A percentile compares a stretch with the other conserved stretches of the same genome.
Evolutionary conservation across 805 yeast species (phyloP).

Genomic region (Cyberlindnera sargentensis): DNA sequence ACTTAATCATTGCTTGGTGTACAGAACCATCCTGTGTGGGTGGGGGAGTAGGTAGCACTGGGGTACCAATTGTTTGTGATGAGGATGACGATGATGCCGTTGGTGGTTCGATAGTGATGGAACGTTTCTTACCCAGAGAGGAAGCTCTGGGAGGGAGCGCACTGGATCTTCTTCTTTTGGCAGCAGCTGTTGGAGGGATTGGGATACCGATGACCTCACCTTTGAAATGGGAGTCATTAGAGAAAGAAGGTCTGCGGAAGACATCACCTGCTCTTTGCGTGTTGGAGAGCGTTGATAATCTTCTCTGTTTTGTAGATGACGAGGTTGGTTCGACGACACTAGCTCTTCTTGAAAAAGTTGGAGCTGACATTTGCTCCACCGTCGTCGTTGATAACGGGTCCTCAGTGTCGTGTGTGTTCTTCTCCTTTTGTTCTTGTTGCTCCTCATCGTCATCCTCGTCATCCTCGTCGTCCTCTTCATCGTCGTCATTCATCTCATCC

Average conservation of each 20-base stretch:
- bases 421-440: background rate
- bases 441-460: conserved; percentile 7
- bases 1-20: conserved; percentile 1
- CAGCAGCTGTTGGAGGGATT: conserved; percentile 2
- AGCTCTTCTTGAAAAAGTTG: conserved; percentile 10
- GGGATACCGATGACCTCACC: conserved; percentile 26
- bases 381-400: background rate
- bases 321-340: conserved; percentile 11
- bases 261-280: conserved; percentile 25
- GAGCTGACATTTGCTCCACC: background rate
- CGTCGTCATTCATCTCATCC: conserved; percentile 10
- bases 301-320: conserved; percentile 25
- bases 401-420: background rate
- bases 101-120: conserved; percentile 1
- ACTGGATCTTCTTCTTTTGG: conserved; percentile 9
- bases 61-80: background rate
- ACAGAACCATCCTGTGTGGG: conserved; percentile 6
- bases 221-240: conserved; percentile 3
- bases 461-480: conserved; percentile 12
- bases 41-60: conserved; percentile 9
- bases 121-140: conserved; percentile 4
- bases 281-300: conserved; percentile 34
- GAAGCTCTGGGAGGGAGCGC: background rate
- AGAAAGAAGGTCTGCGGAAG: conserved; percentile 22
- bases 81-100: background rate